Conservation (phyloP, 805 yeast species). For the Yamadazyma sp. region DNA sequence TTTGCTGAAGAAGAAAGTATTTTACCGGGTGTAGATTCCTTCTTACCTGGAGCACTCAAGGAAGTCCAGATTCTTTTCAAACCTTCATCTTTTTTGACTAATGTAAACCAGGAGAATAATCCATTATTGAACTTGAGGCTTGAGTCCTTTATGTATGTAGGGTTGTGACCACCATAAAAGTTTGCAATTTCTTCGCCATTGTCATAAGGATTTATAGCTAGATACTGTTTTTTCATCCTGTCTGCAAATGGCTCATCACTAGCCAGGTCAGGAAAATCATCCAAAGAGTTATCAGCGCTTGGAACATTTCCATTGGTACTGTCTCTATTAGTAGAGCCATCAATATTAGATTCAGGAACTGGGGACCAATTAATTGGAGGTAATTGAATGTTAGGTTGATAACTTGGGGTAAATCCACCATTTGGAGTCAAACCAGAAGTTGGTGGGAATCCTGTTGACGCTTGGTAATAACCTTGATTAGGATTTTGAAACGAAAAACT, state of each 20-base stretch:
- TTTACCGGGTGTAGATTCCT: background rate
- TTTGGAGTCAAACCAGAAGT: background rate
- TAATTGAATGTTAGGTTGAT: constrained; percentile 3
- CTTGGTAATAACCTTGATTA: constrained; percentile 28
- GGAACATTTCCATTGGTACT: too few relatives aligned
- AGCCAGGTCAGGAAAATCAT: too few relatives aligned
- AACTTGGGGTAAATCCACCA: background rate
- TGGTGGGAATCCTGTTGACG: too few relatives aligned
- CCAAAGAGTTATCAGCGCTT: too few relatives aligned
- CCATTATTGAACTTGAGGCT: constrained; percentile 46
- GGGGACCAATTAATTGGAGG: constrained; percentile 13
- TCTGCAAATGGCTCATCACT: background rate
- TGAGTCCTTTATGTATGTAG: constrained; percentile 39
- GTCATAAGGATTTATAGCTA: constrained; percentile 23
- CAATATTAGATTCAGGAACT: background rate
- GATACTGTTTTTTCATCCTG: constrained; percentile 2
- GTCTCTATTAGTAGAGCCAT: background rate
- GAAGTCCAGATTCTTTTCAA: constrained; percentile 2
- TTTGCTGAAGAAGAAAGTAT: background rate
- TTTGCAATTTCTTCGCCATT: constrained; percentile 34
- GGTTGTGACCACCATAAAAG: constrained; percentile 40
- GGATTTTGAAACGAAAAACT: constrained; percentile 4
- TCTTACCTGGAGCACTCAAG: background rate
- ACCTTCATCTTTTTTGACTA: constrained; percentile 43
- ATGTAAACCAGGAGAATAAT: constrained; percentile 48